phyloP scores from a whole-genome alignment of 257 asterid species.

The Solanum pinnatisectum region DNA sequence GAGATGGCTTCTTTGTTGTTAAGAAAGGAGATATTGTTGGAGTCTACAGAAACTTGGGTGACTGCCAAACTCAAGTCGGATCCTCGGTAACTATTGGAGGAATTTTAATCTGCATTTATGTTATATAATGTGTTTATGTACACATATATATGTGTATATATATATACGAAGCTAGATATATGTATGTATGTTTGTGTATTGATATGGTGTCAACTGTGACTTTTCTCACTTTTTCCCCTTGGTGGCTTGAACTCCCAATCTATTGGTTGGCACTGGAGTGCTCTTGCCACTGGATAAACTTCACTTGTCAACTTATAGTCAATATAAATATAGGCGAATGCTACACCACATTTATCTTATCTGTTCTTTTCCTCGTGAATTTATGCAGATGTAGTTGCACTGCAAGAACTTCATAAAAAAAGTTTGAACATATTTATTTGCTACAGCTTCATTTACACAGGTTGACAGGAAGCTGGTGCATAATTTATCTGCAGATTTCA shows the following conservation, averaged over 20 bases:
- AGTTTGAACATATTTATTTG: not conserved
- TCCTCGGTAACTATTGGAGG: constrained; percentile 53
- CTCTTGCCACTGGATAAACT: not conserved
- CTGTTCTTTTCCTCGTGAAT: not conserved
- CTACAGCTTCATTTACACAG: not conserved
- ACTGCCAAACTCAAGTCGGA: constrained; percentile 97
- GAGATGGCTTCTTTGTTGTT: constrained; percentile 82
- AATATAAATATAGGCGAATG: not conserved
- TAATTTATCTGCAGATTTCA: not conserved
- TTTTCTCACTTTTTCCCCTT: not conserved
- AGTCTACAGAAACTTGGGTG: constrained; percentile 83
- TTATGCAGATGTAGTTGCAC: not conserved
- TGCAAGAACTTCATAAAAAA: not conserved
- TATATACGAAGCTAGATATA: not conserved
- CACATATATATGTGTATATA: not conserved
- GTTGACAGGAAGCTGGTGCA: not conserved
- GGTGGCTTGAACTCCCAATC: not conserved
- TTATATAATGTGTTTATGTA: not conserved
- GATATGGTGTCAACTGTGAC: not conserved
- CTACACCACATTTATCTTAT: not conserved
- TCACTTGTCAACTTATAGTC: not conserved
- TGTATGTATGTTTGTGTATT: not conserved
- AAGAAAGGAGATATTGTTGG: constrained; percentile 93
- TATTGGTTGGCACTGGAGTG: not conserved
- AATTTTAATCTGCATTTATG: not conserved